These are phyloP conservation scores for Aspergillus fumigatiaffinis DNA, from an alignment of 2,329 filamentous ascomycete genomes.

Conservation along the genomic window DNA sequence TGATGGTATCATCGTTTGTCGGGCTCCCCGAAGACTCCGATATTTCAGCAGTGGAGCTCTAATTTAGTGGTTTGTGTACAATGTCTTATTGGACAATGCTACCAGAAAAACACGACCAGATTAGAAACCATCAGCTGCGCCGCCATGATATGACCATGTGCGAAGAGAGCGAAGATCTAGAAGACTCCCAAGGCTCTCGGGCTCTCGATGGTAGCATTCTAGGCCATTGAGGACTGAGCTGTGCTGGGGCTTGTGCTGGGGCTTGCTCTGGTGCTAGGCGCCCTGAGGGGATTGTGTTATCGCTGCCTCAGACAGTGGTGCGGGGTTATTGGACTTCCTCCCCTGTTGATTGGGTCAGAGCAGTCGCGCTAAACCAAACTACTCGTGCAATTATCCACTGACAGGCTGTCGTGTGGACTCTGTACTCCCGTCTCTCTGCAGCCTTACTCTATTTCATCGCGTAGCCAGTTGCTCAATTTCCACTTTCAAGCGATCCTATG, in stretches of 20 bases:
- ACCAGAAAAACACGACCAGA: neutral
- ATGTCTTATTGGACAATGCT: neutral
- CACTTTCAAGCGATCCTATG: neutral
- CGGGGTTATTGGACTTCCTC: conserved; percentile 11
- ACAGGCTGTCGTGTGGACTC: neutral
- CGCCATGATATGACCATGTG: conserved; percentile 9
- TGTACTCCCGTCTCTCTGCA: conserved; percentile 4
- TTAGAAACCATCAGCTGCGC: conserved; percentile 5
- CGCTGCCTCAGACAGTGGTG: conserved; percentile 5
- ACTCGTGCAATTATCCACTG: conserved; percentile 8
- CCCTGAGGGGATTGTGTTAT: neutral
- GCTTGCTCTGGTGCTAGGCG: neutral
- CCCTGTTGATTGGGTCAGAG: conserved; percentile 12
- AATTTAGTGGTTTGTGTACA: neutral
- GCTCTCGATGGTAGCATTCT: neutral
- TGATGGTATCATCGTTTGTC: conserved; percentile 8
- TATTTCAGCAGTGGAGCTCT: conserved; percentile 2
- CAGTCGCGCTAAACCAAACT: conserved; percentile 4
- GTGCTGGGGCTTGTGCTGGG: neutral
- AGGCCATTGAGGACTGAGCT: neutral
- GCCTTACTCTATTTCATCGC: conserved; percentile 10
- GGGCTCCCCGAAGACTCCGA: conserved; percentile 13
- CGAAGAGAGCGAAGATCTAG: neutral
- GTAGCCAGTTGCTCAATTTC: neutral
- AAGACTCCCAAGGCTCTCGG: neutral